These are phyloP conservation scores for Stevia rebaudiana DNA, from an alignment of 140 eudicot genomes.

Conservation along the genomic window DNA sequence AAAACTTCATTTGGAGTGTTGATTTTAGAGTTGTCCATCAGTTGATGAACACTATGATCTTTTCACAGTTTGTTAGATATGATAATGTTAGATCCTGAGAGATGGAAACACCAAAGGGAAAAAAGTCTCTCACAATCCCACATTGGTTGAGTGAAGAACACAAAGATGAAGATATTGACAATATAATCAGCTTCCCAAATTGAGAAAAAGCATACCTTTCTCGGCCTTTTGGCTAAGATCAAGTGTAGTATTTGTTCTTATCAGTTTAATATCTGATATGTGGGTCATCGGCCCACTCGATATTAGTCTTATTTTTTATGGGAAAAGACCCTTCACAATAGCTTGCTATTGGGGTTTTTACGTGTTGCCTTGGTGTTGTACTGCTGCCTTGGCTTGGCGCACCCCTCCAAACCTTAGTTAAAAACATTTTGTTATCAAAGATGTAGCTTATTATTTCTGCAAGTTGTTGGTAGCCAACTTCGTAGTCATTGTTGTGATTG, in stretches of 20 bases:
- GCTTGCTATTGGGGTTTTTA: slow-evolving; percentile 24
- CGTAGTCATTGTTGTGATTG: no score
- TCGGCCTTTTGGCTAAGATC: slow-evolving; percentile 71
- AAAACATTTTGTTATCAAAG: no score
- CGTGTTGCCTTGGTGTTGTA: background rate
- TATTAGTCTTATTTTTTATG: slow-evolving; percentile 36
- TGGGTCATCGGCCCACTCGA: background rate
- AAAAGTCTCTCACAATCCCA: no score
- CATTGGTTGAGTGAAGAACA: background rate
- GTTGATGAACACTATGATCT: background rate
- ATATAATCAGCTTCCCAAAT: background rate
- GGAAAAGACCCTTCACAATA: slow-evolving; percentile 25
- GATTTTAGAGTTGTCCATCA: background rate
- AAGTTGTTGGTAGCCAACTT: no score
- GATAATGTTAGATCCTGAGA: no score
- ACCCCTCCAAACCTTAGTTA: background rate
- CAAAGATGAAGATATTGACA: background rate
- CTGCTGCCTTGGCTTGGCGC: background rate
- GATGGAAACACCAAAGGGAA: no score
- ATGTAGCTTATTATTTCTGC: no score
- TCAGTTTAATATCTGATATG: slow-evolving; percentile 3
- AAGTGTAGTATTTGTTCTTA: background rate
- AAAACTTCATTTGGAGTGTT: no score
- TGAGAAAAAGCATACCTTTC: background rate
- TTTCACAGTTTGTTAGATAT: background rate